Evolutionary conservation across 2,329 filamentous ascomycete genomes (phyloP), one percentile per base, ranked within the genome.

Genomic region (Paraphoma chrysanthemicola): DNA sequence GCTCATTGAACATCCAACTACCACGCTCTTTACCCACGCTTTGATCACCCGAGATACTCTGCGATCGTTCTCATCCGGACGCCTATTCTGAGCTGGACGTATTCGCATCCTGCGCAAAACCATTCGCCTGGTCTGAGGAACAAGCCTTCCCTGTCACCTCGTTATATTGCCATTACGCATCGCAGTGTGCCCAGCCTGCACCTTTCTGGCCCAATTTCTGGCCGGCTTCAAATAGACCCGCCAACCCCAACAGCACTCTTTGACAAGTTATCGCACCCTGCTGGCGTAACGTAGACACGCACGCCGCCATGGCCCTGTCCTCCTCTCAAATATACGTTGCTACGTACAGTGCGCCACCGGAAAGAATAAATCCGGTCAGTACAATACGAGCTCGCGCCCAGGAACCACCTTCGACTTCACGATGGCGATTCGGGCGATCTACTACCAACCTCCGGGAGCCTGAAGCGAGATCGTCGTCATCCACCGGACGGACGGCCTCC

Each of bases 381-480:
- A 68, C 57, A 54, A 49, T 64, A 59, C 71, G 66, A 54, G 70
- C 59, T 51, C 61, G 66, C 39, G 44, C 63, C 14, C 60, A 66
- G 16, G 63, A 67, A 47, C 56, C 52, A 23, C 56, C 68, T 42
- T 64, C 66, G 8, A 66, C 64, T 14, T 76, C 70, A 48, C 71
- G 74, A 70, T 77, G 74, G 75, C 73, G 74, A 50, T 73, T 76
- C 45, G 69, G 68, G 48, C 70, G 73, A 44, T 71, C 73, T 31
- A 72, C 64, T 33, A 60, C 64, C 38, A 74, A 70, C 57, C 63
- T 74, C n/a, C 62, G 56, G 44, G 63, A 71, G n/a, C 57, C 63
- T 17, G 53, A 54, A 10, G 44, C 48, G 12, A 62, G 60, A 46
- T 46, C 63, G 17, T 28, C 57, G 9, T 59, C 58, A 23, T 41